Base-by-base conservation (phyloP, 805 yeast genomes). In the Candida peoriensis region DNA sequence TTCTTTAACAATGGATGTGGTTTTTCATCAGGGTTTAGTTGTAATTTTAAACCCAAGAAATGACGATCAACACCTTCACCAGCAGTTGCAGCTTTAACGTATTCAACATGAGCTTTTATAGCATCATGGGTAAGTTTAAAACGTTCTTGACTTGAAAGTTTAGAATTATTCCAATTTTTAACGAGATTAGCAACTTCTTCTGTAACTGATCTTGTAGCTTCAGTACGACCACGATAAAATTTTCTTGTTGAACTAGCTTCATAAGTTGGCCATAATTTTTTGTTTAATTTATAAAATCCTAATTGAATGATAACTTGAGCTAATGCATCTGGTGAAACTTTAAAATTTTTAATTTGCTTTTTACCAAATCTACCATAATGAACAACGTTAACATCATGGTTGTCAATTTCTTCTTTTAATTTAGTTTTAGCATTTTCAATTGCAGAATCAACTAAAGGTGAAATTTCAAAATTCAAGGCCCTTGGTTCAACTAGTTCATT, bases 41-140 rank as follows among this genome's bases (percentile, higher is more conserved):
- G 73, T 57, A 81, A 79, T 64, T 82, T 82, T 51, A 90, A 69
- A 6, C 97, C 98, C 46, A 87, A 77, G 54, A 89, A 72, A 62
- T 90, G 98, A 57, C 98, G 83, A 59, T 90, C 98, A 39, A 85
- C 85, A 43, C 96, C 98, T 46, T 68, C 66, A 27, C 96, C 98
- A 41, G 75, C 79, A 19, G 88, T 74, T 1, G 97, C 97, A 39
- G 72, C 76, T 35, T 73, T 67, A 49, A 87, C 74, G 61, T 82
- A 88, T 36, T 64, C 62, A 37, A 81, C 78, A 58, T 90, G 98
- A 37, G 84, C 74, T 43, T 69, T 69, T 38, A 80, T 66, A 3
- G 97, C 95, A 20, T 66, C 70, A 46, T 82, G 76, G 59, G 86
- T 82, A 16, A 86, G 74, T 16, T 66, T 65, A 22, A 82, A 62